Evolutionary conservation across 2,329 filamentous ascomycete genomes (phyloP), one percentile per base, ranked within the genome.

Genomic region (Pleomassaria siparia): DNA sequence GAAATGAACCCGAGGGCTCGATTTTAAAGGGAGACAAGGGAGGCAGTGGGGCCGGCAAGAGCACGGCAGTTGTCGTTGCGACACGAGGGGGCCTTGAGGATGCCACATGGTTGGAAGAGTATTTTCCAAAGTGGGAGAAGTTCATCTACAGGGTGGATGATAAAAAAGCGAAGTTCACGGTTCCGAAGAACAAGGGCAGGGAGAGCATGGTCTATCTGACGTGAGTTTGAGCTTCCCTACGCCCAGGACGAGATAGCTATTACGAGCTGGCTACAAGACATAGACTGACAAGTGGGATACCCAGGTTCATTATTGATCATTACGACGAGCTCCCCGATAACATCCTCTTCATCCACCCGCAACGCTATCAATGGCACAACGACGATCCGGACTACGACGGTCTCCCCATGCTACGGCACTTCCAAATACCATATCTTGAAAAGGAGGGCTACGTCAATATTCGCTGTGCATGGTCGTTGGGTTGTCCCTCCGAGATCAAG

Each of bases 371-470:
- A 56, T 76, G 74, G 74, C 74, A 80, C 58, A 79, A 80, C 55
- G 76, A 79, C 47, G 76, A 79, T 48, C 75, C 75, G 2, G 76
- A 77, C 59, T 78, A 77, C 51, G 75, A 79, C 51, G 76, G 77
- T 8, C 64, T 77, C 1, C 72, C 72, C 4, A 72, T 79, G 62
- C 67, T 82, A 2, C 68, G 70, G 18, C 72, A 74, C 29, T 74
- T 81, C 47, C 76, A 78, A 46, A 45, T 79, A 2, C 68, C 74
- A 0, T 75, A 78, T 55, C 69, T 81, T 30, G 69, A 74, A 41
- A 55, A 72, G 47, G 67, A 77, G 57, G 78, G 79, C 46, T 82
- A 81, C 46, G 75, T 78, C 26, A 81, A 79, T 44, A 70, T 81
- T 13, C 76, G 79, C 32, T 82, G 79, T 53, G 73, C 70, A 18